A percentile compares a stretch with the other conserved stretches of the same genome.
Conservation (phyloP, 768 basidiomycete species). For the Pleurotus cornucopiae region DNA sequence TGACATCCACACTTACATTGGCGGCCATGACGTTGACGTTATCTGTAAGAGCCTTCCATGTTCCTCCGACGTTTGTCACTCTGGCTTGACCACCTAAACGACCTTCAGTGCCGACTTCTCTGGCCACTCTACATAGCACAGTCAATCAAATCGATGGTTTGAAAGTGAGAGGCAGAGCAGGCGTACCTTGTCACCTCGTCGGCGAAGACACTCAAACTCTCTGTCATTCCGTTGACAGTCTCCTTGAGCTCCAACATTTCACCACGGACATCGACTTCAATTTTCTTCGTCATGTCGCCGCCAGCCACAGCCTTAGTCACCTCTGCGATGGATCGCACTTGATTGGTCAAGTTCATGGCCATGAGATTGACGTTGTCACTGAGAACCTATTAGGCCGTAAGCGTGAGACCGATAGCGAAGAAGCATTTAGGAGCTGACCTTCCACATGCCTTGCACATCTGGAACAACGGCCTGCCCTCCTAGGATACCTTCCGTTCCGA, state of each 20-base stretch:
- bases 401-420: not conserved
- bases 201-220: constrained; percentile 76
- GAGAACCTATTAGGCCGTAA: constrained; percentile 27
- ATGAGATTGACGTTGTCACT: constrained; percentile 84
- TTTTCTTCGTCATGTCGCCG: constrained; percentile 90
- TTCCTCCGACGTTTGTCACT: constrained; percentile 91
- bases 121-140: constrained; percentile 57
- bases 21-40: constrained; percentile 95
- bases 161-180: too few species aligned
- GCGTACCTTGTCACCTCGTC: constrained; percentile 53
- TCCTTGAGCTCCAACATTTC: constrained; percentile 87
- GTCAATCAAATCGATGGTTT: not conserved
- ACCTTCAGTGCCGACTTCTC: constrained; percentile 96
- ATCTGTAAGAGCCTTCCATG: constrained; percentile 94
- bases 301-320: constrained; percentile 96
- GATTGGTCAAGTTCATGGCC: constrained; percentile 87
- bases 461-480: constrained; percentile 91
- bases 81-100: constrained; percentile 89
- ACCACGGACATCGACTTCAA: constrained; percentile 85
- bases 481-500: constrained; percentile 85
- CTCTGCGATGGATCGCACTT: constrained; percentile 79
- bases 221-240: constrained; percentile 95
- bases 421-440: constrained; percentile 35
- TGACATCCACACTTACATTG: constrained; percentile 51
- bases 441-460: constrained; percentile 93